These are phyloP conservation scores for Phytophthora idaei DNA, from an alignment of 352 stramenopile genomes.

Conservation along the genomic window DNA sequence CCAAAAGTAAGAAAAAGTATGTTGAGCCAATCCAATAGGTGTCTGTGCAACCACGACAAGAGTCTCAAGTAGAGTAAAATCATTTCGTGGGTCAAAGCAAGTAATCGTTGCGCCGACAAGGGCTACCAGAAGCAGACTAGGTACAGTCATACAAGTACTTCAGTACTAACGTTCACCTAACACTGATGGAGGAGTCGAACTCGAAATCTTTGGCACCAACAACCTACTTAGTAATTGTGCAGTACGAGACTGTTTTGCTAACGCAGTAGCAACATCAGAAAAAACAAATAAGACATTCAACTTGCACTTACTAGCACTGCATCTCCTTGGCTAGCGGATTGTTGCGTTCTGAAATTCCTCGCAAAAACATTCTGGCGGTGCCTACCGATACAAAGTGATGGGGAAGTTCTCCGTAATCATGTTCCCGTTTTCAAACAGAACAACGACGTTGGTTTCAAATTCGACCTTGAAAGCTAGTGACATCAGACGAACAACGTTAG, in stretches of 20 bases:
- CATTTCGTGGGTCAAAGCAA: too few species aligned
- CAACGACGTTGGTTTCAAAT: constrained; percentile 93
- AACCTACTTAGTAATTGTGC: too few species aligned
- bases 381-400: constrained; percentile 82
- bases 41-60: background rate
- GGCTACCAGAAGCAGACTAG: too few species aligned
- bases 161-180: too few species aligned
- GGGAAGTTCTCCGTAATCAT: constrained; percentile 93
- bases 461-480: constrained; percentile 87
- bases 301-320: background rate
- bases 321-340: background rate
- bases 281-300: background rate
- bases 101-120: too few species aligned
- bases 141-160: too few species aligned
- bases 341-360: background rate
- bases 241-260: background rate
- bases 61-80: background rate
- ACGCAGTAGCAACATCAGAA: too few species aligned
- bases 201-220: too few species aligned
- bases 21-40: background rate
- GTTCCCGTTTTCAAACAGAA: constrained; percentile 92
- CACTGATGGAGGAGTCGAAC: too few species aligned
- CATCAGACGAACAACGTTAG: constrained; percentile 11
- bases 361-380: background rate
- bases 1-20: background rate